Percentiles rank a stretch among this genome's conserved stretches.
phyloP scores from a whole-genome alignment of 176 grass and related monocot genomes.

The Paspalum notatum region DNA sequence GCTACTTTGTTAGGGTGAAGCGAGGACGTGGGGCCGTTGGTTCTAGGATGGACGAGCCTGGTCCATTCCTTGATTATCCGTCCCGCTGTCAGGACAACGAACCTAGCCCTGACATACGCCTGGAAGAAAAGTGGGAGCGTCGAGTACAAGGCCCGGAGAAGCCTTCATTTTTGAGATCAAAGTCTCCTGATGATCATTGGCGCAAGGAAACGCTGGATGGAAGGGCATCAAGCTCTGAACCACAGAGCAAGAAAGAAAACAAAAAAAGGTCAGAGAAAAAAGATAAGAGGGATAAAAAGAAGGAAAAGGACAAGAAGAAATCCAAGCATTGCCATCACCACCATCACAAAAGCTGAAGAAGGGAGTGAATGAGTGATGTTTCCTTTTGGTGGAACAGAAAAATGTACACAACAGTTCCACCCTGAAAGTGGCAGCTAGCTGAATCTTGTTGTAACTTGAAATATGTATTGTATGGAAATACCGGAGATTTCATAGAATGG shows the following conservation, averaged over 20 bases:
- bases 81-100: slow-evolving; percentile 15
- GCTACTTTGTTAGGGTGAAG: slow-evolving; percentile 58
- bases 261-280: slow-evolving; percentile 31
- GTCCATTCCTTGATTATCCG: slow-evolving; percentile 56
- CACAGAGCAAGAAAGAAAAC: slow-evolving; percentile 36
- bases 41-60: slow-evolving; percentile 91
- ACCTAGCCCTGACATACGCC: slow-evolving; percentile 38
- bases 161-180: slow-evolving; percentile 59
- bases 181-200: slow-evolving; percentile 35
- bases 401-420: slow-evolving; percentile 27
- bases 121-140: slow-evolving; percentile 63
- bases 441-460: background rate
- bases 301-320: slow-evolving; percentile 66
- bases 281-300: slow-evolving; percentile 42
- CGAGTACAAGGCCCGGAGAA: slow-evolving; percentile 71
- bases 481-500: background rate
- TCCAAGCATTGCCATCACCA: slow-evolving; percentile 58
- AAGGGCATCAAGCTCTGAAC: slow-evolving; percentile 33
- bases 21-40: slow-evolving; percentile 83
- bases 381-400: background rate
- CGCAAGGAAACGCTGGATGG: slow-evolving; percentile 18
- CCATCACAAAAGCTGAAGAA: slow-evolving; percentile 61
- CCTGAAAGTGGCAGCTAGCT: background rate
- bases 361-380: slow-evolving; percentile 35
- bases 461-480: slow-evolving; percentile 21